Base-by-base conservation (phyloP, 1,284 basidiomycete species). In the Cronartium quercuum region DNA sequence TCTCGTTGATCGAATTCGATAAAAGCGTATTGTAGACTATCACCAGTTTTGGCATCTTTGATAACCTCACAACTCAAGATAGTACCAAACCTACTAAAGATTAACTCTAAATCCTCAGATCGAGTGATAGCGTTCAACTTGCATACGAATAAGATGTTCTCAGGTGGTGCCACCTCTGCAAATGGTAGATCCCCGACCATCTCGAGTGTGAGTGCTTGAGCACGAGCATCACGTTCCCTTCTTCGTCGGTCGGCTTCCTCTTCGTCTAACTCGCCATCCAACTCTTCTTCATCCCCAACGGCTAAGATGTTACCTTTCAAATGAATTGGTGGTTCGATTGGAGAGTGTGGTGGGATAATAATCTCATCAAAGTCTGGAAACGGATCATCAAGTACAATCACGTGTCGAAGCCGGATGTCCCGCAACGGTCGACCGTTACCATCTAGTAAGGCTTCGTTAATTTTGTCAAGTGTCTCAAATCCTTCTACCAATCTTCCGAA, bases 151-250 rank as follows among this genome's bases (percentile, higher is more conserved):
- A 99, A 84, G 55, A 98, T 94, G 83, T 98, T 98, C 83, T 99
- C 95, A 0, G 95, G 95, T 0, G 96, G 96, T 57, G 94, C 88
- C 57, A 99, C 92, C 79, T 97, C 95, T 21, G 95, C 96, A 80
- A 98, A 98, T 0, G 96, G 96, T 68, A 98, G 84, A 82, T 99
- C 96, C 63, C 95, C 95, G 76, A 98, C 95, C 93, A 99, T 98
- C 82, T 99, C 96, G 65, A 99, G 87, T 1, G 96, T 98, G 42
- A 99, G 84, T 0, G 95, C 96, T 51, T 93, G 93, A 0, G 94
- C 93, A 1, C 88, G 88, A 0, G 95, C 94, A 0, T 94, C 94
- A 75, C 90, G 89, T 81, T 89, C 87, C 12, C 94, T 88, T 12
- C 90, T 87, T 63, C 87, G 84, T 18, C 86, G 86, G 79, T 95